Percentiles rank a stretch among this genome's conserved stretches.
Evolutionary conservation across 106 monocot genomes (phyloP).

Genomic region (Allium sativum): DNA sequence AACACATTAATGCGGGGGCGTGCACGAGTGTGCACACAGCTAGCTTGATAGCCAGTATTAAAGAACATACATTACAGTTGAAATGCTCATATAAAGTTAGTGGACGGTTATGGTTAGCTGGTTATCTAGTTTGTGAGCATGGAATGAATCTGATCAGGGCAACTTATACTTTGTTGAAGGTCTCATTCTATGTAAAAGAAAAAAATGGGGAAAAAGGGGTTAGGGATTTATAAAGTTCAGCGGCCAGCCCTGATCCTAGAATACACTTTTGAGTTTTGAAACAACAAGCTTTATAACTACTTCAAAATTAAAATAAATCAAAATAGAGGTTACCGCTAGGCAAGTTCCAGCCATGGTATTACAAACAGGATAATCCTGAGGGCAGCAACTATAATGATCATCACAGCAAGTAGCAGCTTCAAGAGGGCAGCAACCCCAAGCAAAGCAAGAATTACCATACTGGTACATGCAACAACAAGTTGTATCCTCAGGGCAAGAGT

Average conservation of each 20-base stretch:
- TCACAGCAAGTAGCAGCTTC: conserved; percentile 63
- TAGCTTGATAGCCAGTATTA: too few species aligned
- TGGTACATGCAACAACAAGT: conserved; percentile 61
- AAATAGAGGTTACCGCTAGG: conserved; percentile 21
- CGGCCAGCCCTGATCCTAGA: not conserved
- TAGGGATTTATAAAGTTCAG: not conserved
- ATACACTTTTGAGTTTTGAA: not conserved
- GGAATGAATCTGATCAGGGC: not conserved
- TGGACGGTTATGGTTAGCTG: too few species aligned
- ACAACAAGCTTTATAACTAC: not conserved
- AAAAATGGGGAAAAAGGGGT: not conserved
- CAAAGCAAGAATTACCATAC: conserved; percentile 22
- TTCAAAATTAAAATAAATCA: not conserved
- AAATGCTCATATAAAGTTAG: too few species aligned
- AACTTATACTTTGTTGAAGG: not conserved
- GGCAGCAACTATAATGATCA: conserved; percentile 72
- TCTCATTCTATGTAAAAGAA: not conserved
- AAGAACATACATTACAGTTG: too few species aligned
- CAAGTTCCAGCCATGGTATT: conserved; percentile 39
- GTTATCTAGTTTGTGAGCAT: too few species aligned
- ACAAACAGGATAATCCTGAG: conserved; percentile 57
- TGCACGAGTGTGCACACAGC: too few species aligned
- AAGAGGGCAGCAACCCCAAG: conserved; percentile 66
- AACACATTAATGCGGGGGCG: too few species aligned
- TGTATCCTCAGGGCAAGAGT: conserved; percentile 41